Base-by-base conservation (phyloP, 192 early-diverging fungal genomes). In the Umbelopsis sp. region DNA sequence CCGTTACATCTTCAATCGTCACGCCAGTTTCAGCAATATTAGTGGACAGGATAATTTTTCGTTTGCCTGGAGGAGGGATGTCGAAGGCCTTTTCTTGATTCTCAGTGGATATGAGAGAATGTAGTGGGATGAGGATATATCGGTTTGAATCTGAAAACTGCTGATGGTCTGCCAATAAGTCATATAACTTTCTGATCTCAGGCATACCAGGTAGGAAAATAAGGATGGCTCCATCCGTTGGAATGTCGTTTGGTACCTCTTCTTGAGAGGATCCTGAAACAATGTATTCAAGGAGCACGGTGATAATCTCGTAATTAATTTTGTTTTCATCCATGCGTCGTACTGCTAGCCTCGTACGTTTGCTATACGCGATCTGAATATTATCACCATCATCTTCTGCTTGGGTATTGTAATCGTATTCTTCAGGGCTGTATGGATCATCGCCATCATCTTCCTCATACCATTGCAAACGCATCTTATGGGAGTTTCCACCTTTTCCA, bases 11-110 rank as follows among this genome's bases (percentile, higher is more conserved):
- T 3, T 88, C 86, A 44, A 94, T 92, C 14, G 92, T 94, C 54
- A 94, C 86, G 66, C 92, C 91, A 0, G 93, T 94, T 73, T 94
- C 93, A 24, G 93, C 93, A 77, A 94, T 91, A 68, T 94, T 94
- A 17, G 92, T 94, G 10, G 88, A 77, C 22, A 94, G 54, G 1
- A 94, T 88, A 53, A 94, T 84, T 68, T 94, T 94, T 22, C 94
- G 76, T 10, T 82, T 54, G 0, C 91, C 91, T 4, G 71, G 54
- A n/a, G 78, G 74, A 0, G 88, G 81, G 1, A 77, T 62, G 62
- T 81, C 80, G 81, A 95, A 95, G 21, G 91, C 92, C 8, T 68
- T 77, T 71, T 74, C 87, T 77, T 95, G 93, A 16, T 86, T 82
- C 17, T 82, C 84, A 1, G 88, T 87, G 3, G 91, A 87, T 7